Percentiles rank a stretch among this genome's conserved stretches.
These are phyloP conservation scores for Pythium catenulatum DNA, from an alignment of 352 stramenopile species.

Conservation along the genomic window DNA sequence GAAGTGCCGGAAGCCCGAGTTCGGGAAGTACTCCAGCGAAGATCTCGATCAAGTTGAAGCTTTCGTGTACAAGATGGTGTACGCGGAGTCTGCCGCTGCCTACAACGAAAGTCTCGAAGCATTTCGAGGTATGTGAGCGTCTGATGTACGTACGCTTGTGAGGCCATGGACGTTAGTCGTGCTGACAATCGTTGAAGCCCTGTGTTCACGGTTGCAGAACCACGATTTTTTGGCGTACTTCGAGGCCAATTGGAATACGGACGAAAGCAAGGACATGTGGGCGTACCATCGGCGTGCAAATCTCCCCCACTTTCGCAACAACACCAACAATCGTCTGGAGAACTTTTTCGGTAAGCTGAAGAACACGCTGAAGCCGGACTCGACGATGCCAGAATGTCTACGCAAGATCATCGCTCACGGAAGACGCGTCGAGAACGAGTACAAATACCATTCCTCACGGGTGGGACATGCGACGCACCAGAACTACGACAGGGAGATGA, in stretches of 20 bases:
- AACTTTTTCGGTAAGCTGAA: constrained; percentile 65
- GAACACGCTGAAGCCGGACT: not conserved
- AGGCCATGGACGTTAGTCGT: too few species aligned
- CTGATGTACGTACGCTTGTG: too few species aligned
- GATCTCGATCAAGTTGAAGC: constrained; percentile 38
- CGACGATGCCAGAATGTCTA: constrained; percentile 16
- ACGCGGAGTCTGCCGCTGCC: not conserved
- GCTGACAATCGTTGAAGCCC: too few species aligned
- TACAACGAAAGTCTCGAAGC: constrained; percentile 28
- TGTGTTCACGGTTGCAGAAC: too few species aligned
- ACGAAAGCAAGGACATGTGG: constrained; percentile 52
- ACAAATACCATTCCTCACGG: not conserved
- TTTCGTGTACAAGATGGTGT: constrained; percentile 48
- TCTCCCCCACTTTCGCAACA: constrained; percentile 54
- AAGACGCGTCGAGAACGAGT: not conserved
- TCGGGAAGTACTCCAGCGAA: constrained; percentile 37
- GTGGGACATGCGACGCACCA: not conserved
- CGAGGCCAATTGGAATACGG: constrained; percentile 53
- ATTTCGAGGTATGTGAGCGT: not conserved
- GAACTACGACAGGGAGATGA: constrained; percentile 60
- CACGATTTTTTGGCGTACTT: constrained; percentile 23
- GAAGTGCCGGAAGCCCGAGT: constrained; percentile 3
- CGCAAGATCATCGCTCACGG: constrained; percentile 10
- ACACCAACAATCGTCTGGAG: constrained; percentile 64
- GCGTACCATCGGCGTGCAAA: constrained; percentile 22